phyloP scores from a whole-genome alignment of 208 protist genomes.

The Trypanosoma congolense region DNA sequence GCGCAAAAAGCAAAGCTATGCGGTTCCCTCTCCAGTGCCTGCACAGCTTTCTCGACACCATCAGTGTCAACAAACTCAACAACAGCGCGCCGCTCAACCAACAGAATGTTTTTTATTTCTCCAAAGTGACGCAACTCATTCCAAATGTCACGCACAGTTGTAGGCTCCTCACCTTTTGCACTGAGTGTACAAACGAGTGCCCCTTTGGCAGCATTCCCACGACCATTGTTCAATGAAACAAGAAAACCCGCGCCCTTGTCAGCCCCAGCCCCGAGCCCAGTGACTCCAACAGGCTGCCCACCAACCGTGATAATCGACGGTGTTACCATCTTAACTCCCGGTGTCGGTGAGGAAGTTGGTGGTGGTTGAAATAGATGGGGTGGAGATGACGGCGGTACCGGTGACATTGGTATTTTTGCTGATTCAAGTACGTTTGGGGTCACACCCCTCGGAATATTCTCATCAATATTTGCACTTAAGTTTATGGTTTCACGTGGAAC shows the following conservation, averaged over 20 bases:
- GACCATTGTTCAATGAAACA: neutral
- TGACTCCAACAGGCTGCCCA: too few species aligned
- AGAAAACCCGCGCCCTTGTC: neutral
- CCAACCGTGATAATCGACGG: too few species aligned
- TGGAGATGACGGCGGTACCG: conserved; percentile 3
- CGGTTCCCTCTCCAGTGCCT: conserved; percentile 3
- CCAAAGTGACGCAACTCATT: conserved; percentile 21
- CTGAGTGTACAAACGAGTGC: conserved; percentile 8
- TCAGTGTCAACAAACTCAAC: conserved; percentile 12
- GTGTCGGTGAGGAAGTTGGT: neutral
- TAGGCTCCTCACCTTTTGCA: neutral
- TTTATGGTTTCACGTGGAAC: too few species aligned
- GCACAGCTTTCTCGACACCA: conserved; percentile 6
- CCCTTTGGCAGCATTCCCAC: conserved; percentile 1
- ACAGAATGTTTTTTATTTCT: conserved; percentile 8
- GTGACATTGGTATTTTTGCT: too few species aligned
- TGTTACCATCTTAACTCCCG: too few species aligned
- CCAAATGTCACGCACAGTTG: conserved; percentile 4
- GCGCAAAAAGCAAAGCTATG: neutral
- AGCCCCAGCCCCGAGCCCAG: too few species aligned
- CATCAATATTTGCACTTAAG: too few species aligned
- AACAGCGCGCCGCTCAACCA: conserved; percentile 16
- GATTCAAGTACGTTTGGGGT: too few species aligned
- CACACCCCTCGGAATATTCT: too few species aligned
- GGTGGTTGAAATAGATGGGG: neutral